A percentile compares a stretch with the other conserved stretches of the same genome.
Evolutionary conservation across 2,329 filamentous ascomycete species (phyloP).

Genomic region (Scedosporium aurantiacum): DNA sequence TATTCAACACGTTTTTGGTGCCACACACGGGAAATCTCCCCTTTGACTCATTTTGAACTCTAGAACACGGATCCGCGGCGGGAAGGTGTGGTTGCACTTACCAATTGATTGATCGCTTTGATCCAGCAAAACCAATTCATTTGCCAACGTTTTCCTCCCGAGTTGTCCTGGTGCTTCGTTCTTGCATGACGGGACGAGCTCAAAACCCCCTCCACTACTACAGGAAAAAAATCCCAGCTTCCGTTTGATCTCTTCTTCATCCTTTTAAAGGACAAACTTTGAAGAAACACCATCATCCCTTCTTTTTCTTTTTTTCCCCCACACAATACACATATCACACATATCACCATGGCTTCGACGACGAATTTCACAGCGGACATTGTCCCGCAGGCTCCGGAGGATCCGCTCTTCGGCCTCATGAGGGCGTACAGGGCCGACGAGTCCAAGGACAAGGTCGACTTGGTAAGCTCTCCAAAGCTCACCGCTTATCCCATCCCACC

Average conservation of each 20-base stretch:
- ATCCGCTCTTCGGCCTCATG: constrained; percentile 89
- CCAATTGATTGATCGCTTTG: neutral
- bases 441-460: constrained; percentile 73
- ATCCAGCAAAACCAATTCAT: neutral
- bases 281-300: no score
- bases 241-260: neutral
- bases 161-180: no score
- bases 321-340: neutral
- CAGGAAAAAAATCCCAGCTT: neutral
- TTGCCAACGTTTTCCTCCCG: neutral
- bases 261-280: neutral
- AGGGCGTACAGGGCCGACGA: constrained; percentile 75
- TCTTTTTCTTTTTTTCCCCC: neutral
- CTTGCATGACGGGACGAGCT: neutral
- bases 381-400: constrained; percentile 85
- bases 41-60: neutral
- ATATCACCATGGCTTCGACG: constrained; percentile 5
- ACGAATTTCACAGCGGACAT: constrained; percentile 61
- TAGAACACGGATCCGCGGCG: neutral
- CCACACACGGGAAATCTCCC: no score
- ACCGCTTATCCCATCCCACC: neutral
- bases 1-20: neutral
- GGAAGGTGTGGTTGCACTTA: neutral
- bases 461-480: constrained; percentile 47
- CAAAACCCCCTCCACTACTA: neutral